Evolutionary conservation across 83 land plant species (phyloP).

Genomic region (Picea abies): DNA sequence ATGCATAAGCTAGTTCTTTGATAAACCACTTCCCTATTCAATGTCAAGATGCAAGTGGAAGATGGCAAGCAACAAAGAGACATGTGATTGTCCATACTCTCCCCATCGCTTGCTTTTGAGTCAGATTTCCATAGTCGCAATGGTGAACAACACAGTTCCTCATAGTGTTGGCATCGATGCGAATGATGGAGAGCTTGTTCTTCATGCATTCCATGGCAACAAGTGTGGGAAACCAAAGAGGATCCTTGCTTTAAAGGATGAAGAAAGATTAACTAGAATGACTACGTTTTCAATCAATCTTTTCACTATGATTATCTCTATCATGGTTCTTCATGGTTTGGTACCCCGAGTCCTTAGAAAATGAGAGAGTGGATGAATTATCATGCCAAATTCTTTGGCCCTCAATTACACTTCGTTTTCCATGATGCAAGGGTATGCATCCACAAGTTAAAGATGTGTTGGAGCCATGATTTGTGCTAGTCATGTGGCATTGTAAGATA

Average conservation of each 20-base stretch:
- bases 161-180: constrained; percentile 39
- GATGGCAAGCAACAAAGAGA: no score
- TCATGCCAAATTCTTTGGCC: constrained; percentile 67
- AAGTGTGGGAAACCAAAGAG: constrained; percentile 31
- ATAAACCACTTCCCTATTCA: no score
- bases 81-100: no score
- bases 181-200: constrained; percentile 47
- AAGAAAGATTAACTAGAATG: constrained; percentile 31
- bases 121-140: constrained; percentile 42
- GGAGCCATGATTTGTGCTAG: constrained; percentile 66
- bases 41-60: no score
- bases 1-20: no score
- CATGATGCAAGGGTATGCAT: constrained; percentile 70
- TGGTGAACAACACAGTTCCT: constrained; percentile 56
- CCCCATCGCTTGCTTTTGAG: no score
- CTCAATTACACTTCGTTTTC: constrained; percentile 60
- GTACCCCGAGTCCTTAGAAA: constrained; percentile 43
- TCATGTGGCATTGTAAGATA: constrained; percentile 65
- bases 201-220: constrained; percentile 53
- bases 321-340: constrained; percentile 72
- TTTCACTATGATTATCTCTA: constrained; percentile 61
- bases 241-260: constrained; percentile 45
- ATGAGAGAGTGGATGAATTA: constrained; percentile 76
- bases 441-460: constrained; percentile 43
- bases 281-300: constrained; percentile 33